A percentile compares a stretch with the other conserved stretches of the same genome.
Evolutionary conservation across 371 early-diverging fungal genomes (phyloP).

Genomic region (Mortierella sp.): DNA sequence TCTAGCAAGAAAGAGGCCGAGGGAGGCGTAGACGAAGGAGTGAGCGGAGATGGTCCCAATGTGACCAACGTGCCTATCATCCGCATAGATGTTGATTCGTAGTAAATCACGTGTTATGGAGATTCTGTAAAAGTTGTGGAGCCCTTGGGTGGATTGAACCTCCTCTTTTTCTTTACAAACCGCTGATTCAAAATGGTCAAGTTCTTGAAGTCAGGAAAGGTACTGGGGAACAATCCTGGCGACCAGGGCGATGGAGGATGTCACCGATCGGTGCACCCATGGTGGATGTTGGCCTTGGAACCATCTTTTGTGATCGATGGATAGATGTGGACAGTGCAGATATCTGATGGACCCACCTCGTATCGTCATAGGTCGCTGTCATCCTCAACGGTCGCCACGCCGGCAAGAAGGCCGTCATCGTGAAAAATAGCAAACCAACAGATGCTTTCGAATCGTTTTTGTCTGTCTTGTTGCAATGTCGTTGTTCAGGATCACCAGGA

Average conservation of each 20-base stretch:
- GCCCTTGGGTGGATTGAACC: constrained; percentile 2
- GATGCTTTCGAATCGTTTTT: constrained; percentile 27
- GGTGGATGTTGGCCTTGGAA: neutral
- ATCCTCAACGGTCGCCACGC: constrained; percentile 97
- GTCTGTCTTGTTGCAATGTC: neutral
- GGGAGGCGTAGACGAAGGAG: neutral
- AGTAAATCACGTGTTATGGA: constrained; percentile 6
- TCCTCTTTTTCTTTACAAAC: constrained; percentile 24
- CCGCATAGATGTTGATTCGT: constrained; percentile 47
- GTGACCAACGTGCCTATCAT: constrained; percentile 32
- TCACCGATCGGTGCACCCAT: neutral
- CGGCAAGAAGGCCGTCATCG: constrained; percentile 99
- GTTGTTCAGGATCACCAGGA: neutral
- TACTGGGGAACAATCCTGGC: constrained; percentile 19
- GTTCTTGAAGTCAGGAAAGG: constrained; percentile 36
- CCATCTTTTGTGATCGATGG: constrained; percentile 10
- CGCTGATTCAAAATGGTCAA: constrained; percentile 31
- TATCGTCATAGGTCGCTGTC: constrained; percentile 85
- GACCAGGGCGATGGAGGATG: neutral
- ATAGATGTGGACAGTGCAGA: constrained; percentile 7
- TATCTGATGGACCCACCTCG: constrained; percentile 6
- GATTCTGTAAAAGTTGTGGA: neutral
- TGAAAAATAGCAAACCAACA: constrained; percentile 81
- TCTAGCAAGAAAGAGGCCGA: neutral
- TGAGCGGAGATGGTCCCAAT: neutral